Evolutionary conservation across 176 grass and related monocot genomes (phyloP).

Genomic region (Musa itinerans): DNA sequence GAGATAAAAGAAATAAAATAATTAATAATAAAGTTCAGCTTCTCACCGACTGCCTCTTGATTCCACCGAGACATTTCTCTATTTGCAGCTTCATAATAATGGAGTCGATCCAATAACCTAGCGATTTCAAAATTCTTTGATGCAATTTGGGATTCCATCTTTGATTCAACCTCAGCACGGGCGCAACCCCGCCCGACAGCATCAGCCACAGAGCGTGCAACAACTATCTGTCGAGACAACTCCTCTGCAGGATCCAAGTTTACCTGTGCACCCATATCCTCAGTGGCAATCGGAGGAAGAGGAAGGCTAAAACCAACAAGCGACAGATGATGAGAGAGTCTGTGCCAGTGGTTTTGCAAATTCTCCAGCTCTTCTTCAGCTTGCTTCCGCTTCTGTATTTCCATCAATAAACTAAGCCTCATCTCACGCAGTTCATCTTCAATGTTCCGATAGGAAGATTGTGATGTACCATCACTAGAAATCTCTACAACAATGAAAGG

Average conservation of each 20-base stretch:
- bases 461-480: slow-evolving; percentile 54
- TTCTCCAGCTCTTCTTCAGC: slow-evolving; percentile 66
- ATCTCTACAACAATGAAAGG: slow-evolving; percentile 48
- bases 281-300: slow-evolving; percentile 20
- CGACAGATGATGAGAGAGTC: slow-evolving; percentile 61
- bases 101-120: slow-evolving; percentile 80
- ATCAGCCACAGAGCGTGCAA: slow-evolving; percentile 62
- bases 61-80: slow-evolving; percentile 96
- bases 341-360: slow-evolving; percentile 70
- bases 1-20: neutral
- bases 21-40: slow-evolving; percentile 20
- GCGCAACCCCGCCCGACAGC: slow-evolving; percentile 48
- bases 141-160: slow-evolving; percentile 61
- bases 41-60: slow-evolving; percentile 89
- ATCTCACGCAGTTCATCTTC: slow-evolving; percentile 79
- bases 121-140: slow-evolving; percentile 90
- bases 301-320: slow-evolving; percentile 49
- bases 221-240: slow-evolving; percentile 60
- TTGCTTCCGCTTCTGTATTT: slow-evolving; percentile 75
- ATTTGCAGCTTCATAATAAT: slow-evolving; percentile 95
- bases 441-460: slow-evolving; percentile 16
- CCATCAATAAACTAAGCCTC: slow-evolving; percentile 60
- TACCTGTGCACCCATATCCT: slow-evolving; percentile 34
- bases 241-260: slow-evolving; percentile 59
- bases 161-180: slow-evolving; percentile 50